phyloP scores from a whole-genome alignment of 2,329 filamentous ascomycete genomes.

The Monosporascus sp. region DNA sequence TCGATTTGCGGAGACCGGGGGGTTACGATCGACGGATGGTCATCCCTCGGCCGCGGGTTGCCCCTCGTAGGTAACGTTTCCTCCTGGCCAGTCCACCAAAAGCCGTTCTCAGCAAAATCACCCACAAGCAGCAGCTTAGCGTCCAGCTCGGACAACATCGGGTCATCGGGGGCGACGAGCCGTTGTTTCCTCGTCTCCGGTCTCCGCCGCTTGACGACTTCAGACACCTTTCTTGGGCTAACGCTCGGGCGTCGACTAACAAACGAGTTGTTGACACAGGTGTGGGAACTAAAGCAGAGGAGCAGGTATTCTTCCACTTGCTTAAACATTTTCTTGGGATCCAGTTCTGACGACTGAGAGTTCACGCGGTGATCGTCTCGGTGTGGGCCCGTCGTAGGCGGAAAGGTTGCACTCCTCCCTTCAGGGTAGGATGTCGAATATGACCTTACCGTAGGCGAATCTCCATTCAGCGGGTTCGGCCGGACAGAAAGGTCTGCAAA shows the following conservation, averaged over 20 bases:
- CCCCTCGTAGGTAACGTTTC: slow-evolving; percentile 28
- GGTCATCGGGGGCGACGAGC: slow-evolving; percentile 27
- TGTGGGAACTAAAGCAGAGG: slow-evolving; percentile 60
- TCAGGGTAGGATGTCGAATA: slow-evolving; percentile 44
- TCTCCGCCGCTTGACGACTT: slow-evolving; percentile 24
- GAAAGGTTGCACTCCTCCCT: slow-evolving; percentile 14
- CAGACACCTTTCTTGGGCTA: slow-evolving; percentile 21
- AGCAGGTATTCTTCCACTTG: slow-evolving; percentile 73
- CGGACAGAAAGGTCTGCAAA: slow-evolving; percentile 29
- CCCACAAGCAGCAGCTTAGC: slow-evolving; percentile 70
- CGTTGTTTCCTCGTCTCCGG: slow-evolving; percentile 29
- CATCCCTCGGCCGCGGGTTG: slow-evolving; percentile 28
- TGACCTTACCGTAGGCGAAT: slow-evolving; percentile 27
- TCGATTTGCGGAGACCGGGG: slow-evolving; percentile 65
- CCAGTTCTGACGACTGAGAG: slow-evolving; percentile 19
- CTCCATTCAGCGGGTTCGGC: slow-evolving; percentile 24
- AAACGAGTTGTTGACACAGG: slow-evolving; percentile 76
- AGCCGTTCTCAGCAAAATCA: slow-evolving; percentile 74
- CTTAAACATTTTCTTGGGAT: slow-evolving; percentile 62
- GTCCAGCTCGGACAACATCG: slow-evolving; percentile 58
- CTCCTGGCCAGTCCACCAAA: slow-evolving; percentile 68
- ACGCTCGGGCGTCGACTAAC: slow-evolving; percentile 40
- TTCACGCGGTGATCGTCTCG: slow-evolving; percentile 4
- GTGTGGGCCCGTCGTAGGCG: slow-evolving; percentile 4
- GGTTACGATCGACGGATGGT: slow-evolving; percentile 40